phyloP scores from a whole-genome alignment of 1,284 basidiomycete genomes.

The Tylopilus sp. region DNA sequence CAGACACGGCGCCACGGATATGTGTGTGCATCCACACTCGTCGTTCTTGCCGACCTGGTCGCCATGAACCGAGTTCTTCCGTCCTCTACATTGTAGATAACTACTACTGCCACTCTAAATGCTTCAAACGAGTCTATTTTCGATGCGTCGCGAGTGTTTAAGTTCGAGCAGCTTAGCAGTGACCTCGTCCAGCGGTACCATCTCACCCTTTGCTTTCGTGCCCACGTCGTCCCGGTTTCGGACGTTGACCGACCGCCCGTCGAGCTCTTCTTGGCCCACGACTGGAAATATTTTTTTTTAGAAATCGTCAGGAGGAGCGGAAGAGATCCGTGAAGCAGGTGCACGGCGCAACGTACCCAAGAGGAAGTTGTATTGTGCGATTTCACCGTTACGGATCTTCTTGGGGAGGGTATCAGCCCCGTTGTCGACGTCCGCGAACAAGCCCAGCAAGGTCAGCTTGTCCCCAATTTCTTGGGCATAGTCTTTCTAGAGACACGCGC shows the following conservation, averaged over 20 bases:
- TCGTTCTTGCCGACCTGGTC: neutral
- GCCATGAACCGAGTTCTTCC: constrained; percentile 1
- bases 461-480: constrained; percentile 83
- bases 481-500: constrained; percentile 60
- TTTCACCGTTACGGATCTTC: constrained; percentile 93
- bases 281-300: constrained; percentile 48
- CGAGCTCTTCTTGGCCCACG: constrained; percentile 91
- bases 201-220: constrained; percentile 70
- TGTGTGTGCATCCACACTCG: too few species aligned
- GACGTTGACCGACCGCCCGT: constrained; percentile 86
- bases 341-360: constrained; percentile 59
- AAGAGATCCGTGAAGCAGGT: neutral
- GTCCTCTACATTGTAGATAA: constrained; percentile 8
- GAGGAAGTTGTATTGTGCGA: constrained; percentile 96
- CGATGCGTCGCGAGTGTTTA: constrained; percentile 58
- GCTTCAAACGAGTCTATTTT: constrained; percentile 48
- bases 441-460: constrained; percentile 64
- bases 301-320: constrained; percentile 2
- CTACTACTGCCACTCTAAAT: constrained; percentile 8
- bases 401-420: constrained; percentile 91
- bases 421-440: constrained; percentile 92
- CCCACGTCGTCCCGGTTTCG: constrained; percentile 91
- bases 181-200: constrained; percentile 65
- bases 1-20: neutral
- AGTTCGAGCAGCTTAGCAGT: constrained; percentile 60